A percentile compares a stretch with the other conserved stretches of the same genome.
Evolutionary conservation across 306 rosid genomes (phyloP).

Genomic region (Trifolium subterraneum): DNA sequence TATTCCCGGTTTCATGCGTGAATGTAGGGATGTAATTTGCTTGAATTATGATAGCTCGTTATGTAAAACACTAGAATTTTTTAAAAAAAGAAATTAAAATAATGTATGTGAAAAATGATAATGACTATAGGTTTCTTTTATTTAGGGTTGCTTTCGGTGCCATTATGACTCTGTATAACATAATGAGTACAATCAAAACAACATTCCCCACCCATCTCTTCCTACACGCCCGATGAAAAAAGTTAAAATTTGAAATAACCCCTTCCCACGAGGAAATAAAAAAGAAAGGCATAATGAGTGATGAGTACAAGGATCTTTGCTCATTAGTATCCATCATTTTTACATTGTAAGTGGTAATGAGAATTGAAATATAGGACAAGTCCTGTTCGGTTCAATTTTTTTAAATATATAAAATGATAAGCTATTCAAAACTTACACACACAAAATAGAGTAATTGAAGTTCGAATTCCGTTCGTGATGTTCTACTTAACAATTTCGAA

Average conservation of each 20-base stretch:
- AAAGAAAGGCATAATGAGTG: slow-evolving; percentile 12
- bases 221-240: slow-evolving; percentile 17
- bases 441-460: too few species aligned
- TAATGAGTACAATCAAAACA: slow-evolving; percentile 35
- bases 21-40: slow-evolving; percentile 5
- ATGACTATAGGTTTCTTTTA: not conserved
- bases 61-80: not conserved
- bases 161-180: slow-evolving; percentile 33
- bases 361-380: not conserved
- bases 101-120: slow-evolving; percentile 23
- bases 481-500: too few species aligned
- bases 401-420: too few species aligned
- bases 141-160: slow-evolving; percentile 52
- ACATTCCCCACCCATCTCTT: not conserved
- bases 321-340: not conserved
- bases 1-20: slow-evolving; percentile 1
- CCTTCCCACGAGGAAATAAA: slow-evolving; percentile 9
- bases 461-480: too few species aligned
- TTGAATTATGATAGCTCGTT: not conserved
- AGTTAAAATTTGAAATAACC: not conserved
- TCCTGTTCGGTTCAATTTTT: not conserved
- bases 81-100: not conserved
- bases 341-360: not conserved
- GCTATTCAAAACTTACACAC: too few species aligned
- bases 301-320: not conserved